Base-by-base conservation (phyloP, 1,139 yeast species). In the Geotrichum candidum region DNA sequence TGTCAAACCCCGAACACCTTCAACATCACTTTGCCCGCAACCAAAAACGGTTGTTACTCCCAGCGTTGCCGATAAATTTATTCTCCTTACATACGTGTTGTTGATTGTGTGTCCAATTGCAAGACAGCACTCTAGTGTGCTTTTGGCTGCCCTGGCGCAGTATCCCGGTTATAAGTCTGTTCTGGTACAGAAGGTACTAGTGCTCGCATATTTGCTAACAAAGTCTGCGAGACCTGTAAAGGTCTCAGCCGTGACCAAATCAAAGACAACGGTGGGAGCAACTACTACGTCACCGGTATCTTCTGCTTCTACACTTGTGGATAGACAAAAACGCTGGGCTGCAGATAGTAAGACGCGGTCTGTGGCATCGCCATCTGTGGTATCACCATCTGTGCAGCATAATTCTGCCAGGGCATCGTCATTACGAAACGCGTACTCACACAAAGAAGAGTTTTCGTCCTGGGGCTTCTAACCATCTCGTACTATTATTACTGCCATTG, bases 71-170 rank as follows among this genome's bases (percentile, higher is more conserved):
- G 31, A 46, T n/a, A 45, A 27, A 18, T 46, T 59, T 46, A 11
- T 59, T 11, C 22, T 56, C 1, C 25, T 59, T 25, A 22, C 35
- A 2, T 59, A 55, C 29, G 31, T 53, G 10, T 52, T 59, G 13
- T 56, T 53, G 54, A 48, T 59, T 7, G 51, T 53, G 11, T 52
- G 59, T 31, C 59, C 57, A 11, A 25, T 48, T 22, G 59, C 57
- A 15, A 58, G 62, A 27, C 35, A 23, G 9, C 51, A 23, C n/a
- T 41, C 59, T 13, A 18, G 50, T 18, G n/a, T 46, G 7, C 45
- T 51, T n/a, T 13, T 51, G 38, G 41, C 23, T 13, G 46, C 29
- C 10, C 45, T 54, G 46, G 45, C 3, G 18, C 33, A n/a, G 9
- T 23, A 51, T 23, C 56, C 55, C 4, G 51, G 25, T 15, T 45